A percentile compares a stretch with the other conserved stretches of the same genome.
Conservation (phyloP, 2,329 filamentous ascomycete species). For the Zasmidium cellare region DNA sequence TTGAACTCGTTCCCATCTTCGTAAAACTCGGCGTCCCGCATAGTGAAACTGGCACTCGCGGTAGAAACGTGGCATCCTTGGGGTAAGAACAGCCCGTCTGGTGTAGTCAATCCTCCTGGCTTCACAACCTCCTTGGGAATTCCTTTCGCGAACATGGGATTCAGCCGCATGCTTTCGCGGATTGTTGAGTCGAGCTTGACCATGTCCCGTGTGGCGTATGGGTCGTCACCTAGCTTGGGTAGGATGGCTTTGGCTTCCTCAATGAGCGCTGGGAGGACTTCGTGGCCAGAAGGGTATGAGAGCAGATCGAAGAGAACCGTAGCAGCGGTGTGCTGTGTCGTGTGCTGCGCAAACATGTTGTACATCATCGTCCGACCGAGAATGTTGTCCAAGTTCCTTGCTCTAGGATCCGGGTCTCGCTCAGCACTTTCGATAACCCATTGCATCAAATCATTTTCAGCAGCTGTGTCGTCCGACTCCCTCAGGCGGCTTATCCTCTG, state of each 20-base stretch:
- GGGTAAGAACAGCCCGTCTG: constrained; percentile 21
- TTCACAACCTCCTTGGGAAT: constrained; percentile 23
- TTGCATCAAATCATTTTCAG: constrained; percentile 13
- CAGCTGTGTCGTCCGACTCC: neutral
- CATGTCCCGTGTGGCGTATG: constrained; percentile 15
- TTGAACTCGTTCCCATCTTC: constrained; percentile 20
- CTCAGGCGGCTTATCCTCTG: neutral
- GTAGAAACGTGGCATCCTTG: constrained; percentile 22
- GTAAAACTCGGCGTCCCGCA: constrained; percentile 23
- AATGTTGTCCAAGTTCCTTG: constrained; percentile 11
- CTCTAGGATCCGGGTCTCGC: constrained; percentile 2
- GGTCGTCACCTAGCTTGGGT: neutral
- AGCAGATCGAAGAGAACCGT: constrained; percentile 20
- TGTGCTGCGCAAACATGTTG: constrained; percentile 25
- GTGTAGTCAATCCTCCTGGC: constrained; percentile 22
- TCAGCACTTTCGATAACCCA: constrained; percentile 18
- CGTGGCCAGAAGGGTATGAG: constrained; percentile 9
- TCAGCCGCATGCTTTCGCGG: constrained; percentile 26
- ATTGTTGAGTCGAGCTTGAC: constrained; percentile 24
- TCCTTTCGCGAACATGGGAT: constrained; percentile 11
- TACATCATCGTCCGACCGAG: constrained; percentile 17
- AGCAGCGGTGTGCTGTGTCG: constrained; percentile 16
- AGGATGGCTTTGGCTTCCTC: constrained; percentile 19
- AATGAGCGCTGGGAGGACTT: constrained; percentile 12
- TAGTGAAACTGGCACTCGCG: constrained; percentile 15